Evolutionary conservation across 1,139 yeast genomes (phyloP).

Genomic region (Debaryomyces robertsiae): DNA sequence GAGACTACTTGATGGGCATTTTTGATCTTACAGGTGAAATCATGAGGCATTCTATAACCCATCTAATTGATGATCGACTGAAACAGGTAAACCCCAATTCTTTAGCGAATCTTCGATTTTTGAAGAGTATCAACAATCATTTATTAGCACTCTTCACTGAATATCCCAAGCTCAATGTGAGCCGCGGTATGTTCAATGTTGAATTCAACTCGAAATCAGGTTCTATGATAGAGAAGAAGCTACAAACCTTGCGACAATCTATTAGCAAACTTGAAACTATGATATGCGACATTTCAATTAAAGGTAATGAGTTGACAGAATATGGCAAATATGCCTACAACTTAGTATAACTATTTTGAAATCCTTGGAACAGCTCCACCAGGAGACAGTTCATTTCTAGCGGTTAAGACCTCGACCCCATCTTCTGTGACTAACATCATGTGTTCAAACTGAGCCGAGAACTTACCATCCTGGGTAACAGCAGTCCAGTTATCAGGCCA

Average conservation of each 20-base stretch:
- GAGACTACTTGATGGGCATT: constrained; percentile 42
- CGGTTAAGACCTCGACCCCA: constrained; percentile 91
- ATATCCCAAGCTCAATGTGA: constrained; percentile 25
- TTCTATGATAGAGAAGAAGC: constrained; percentile 24
- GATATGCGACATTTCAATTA: constrained; percentile 29
- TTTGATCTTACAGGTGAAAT: constrained; percentile 48
- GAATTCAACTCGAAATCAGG: constrained; percentile 20
- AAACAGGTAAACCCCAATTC: constrained; percentile 14
- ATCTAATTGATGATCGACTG: constrained; percentile 15
- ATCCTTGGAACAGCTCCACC: constrained; percentile 82
- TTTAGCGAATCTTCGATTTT: constrained; percentile 18
- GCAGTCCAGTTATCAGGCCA: constrained; percentile 99
- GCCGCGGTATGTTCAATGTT: constrained; percentile 24
- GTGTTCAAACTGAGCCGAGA: constrained; percentile 95
- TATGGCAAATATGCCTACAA: constrained; percentile 6
- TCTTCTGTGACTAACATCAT: constrained; percentile 89
- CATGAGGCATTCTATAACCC: constrained; percentile 37
- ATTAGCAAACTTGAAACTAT: constrained; percentile 29
- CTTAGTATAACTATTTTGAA: constrained; percentile 17
- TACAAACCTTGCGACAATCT: constrained; percentile 29
- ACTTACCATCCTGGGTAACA: constrained; percentile 81
- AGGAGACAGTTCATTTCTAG: constrained; percentile 75
- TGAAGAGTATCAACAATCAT: constrained; percentile 19
- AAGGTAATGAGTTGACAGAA: constrained; percentile 21
- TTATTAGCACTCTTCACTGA: constrained; percentile 17